Base-by-base conservation (phyloP, 495 filamentous ascomycete genomes). In the Staphylotrichum longicolle region DNA sequence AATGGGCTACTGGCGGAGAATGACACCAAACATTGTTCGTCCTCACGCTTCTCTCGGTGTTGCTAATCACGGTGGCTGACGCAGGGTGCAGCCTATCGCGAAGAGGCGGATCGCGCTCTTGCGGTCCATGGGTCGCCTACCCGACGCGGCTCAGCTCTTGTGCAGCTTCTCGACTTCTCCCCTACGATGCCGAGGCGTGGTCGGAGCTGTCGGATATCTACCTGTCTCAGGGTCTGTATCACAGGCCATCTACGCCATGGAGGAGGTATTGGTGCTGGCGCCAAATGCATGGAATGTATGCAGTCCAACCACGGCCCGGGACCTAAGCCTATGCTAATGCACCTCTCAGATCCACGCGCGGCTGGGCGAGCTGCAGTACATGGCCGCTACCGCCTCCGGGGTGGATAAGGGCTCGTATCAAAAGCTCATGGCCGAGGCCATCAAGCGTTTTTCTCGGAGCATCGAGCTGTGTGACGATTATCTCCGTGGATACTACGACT, bases 101-200 rank as follows among this genome's bases (percentile, higher is more conserved):
- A 98, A 98, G 76, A 86, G 94, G 48, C 87, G 89, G 27, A 83
- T 93, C 60, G 88, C 93, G 27, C 81, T 98, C 39, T 74, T 97
- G 41, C 81, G 84, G 58, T 89, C 88, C 35, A 79, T 96, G 64
- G 83, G 83, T 27, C 82, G 84, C 59, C 74, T 81, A 3, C 68
- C 82, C 9, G 91, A 96, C 60, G 91, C 94, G 11, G 89, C 91
- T 78, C 85, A 54, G 84, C 85, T 44, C 76, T 97, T 46, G 83
- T 86, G 61, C 79, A 86, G 60, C 78, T 97, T 35, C 80, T 98
- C 46, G 86, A 92, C 62, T 83, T 87, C 60, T 88, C 88, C 9
- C 93, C 94, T 5, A 96, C 90, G 95, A 98, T 77, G 87, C 88
- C 10, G 94, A 98, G 73, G 87, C 91, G 15, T 98, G 94, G 94